Evolutionary conservation across 768 basidiomycete species (phyloP), one percentile per base, ranked within the genome.

Genomic region (Boletellus sp.): DNA sequence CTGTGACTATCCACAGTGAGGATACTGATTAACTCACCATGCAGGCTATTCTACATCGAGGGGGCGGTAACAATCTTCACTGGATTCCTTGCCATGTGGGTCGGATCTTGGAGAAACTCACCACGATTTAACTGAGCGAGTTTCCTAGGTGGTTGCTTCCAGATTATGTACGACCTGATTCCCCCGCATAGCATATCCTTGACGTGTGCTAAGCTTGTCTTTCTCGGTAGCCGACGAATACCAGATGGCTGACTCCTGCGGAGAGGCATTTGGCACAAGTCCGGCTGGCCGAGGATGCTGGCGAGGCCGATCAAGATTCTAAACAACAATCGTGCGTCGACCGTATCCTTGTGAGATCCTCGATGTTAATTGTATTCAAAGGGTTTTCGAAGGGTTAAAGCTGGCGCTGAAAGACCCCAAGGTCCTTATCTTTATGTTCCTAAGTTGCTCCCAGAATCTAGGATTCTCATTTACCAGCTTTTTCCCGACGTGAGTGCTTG

Each of bases 201-300:
- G 15, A 26, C 4, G 9, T 15, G 13, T 12, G 17, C 44, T 47
- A 36, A 61, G 15, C 10, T 38, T 43, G 17, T n/a, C 13, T 26
- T 20, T 16, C 24, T 26, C 7, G 7, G n/a, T 52, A 84, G 81
- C 81, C 80, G 2, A 54, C 78, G 53, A 87, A 85, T 58, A 85
- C 84, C 1, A 69, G 70, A 31, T 85, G 83, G 83, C 61, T 85
- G 24, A 69, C 71, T 12, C 59, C 72, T 0, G 64, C 69, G 9
- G 77, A 85, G 50, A 71, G 73, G n/a, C 75, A 73, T n/a, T n/a
- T n/a, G n/a, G n/a, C n/a, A n/a, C n/a, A n/a, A n/a, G n/a, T n/a
- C n/a, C 79, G 84, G 15, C 76, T 85, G 15, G 78, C 83, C 0
- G 84, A 85, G 57, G 83, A 85, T 58, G 80, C 78, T 9, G 82